phyloP scores from a whole-genome alignment of 2,329 filamentous ascomycete genomes.

The Ascocoryne sarcoides region DNA sequence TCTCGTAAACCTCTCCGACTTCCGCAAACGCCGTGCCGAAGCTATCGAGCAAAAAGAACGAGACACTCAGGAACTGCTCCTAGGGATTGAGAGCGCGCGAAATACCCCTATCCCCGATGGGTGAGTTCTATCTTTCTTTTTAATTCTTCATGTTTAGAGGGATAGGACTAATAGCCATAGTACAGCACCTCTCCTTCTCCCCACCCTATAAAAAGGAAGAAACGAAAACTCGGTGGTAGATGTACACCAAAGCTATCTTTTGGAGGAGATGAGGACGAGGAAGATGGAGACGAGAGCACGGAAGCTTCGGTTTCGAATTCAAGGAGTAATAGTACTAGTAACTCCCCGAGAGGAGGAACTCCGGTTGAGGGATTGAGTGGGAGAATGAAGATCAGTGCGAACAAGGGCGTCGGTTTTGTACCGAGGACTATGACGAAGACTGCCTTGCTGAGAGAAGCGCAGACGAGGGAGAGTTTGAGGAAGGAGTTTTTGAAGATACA shows the following conservation, averaged over 20 bases:
- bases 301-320: conserved; percentile 25
- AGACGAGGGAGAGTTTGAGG: conserved; percentile 63
- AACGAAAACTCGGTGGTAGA: conserved; percentile 36
- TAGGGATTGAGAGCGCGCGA: conserved; percentile 23
- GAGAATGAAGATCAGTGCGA: conserved; percentile 49
- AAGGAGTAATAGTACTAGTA: too few species aligned
- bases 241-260: conserved; percentile 53
- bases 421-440: conserved; percentile 73
- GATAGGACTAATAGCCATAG: conserved; percentile 23
- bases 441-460: conserved; percentile 68
- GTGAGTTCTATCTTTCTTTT: conserved; percentile 44
- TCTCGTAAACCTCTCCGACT: conserved; percentile 84
- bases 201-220: conserved; percentile 30
- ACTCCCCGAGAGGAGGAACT: conserved; percentile 26
- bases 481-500: conserved; percentile 78
- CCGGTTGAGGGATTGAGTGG: conserved; percentile 15
- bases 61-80: conserved; percentile 59
- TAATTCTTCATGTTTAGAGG: not conserved
- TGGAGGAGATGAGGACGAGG: conserved; percentile 42
- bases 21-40: conserved; percentile 90
- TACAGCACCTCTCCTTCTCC: conserved; percentile 11
- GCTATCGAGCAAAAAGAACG: conserved; percentile 86
- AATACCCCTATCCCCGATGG: conserved; percentile 35
- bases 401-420: conserved; percentile 49
- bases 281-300: conserved; percentile 27